These are phyloP conservation scores for Onygenales sp. DNA, from an alignment of 2,329 filamentous ascomycete species.

Conservation along the genomic window DNA sequence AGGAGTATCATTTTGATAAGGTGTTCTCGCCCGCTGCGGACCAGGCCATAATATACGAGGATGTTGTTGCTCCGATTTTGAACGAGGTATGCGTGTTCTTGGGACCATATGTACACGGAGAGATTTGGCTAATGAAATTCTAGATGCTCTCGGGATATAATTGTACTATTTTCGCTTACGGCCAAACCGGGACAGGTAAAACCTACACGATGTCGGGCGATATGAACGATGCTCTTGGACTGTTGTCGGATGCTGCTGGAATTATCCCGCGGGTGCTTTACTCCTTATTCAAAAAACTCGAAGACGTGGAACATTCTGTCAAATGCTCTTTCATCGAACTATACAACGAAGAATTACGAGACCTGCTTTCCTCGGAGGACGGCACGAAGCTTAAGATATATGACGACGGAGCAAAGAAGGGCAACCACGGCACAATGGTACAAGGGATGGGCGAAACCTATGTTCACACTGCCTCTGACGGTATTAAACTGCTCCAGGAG, in stretches of 20 bases:
- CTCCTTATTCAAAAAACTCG: conserved; percentile 75
- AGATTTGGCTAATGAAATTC: background rate
- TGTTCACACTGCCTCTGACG: conserved; percentile 73
- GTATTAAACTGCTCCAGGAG: conserved; percentile 77
- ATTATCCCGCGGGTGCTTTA: conserved; percentile 91
- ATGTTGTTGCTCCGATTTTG: conserved; percentile 85
- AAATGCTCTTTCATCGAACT: conserved; percentile 98
- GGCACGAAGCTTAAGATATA: conserved; percentile 85
- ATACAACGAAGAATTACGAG: conserved; percentile 94
- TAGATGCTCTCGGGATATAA: conserved; percentile 93
- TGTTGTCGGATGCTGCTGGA: conserved; percentile 82
- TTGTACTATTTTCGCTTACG: conserved; percentile 97
- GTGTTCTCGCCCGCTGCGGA: conserved; percentile 94
- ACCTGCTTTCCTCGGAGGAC: conserved; percentile 76
- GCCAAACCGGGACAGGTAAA: conserved; percentile 95
- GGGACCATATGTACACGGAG: no score
- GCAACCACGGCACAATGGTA: conserved; percentile 70
- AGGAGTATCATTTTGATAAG: conserved; percentile 93
- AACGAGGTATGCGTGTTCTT: conserved; percentile 60
- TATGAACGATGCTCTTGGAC: conserved; percentile 76
- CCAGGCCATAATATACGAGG: conserved; percentile 87
- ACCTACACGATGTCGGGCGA: conserved; percentile 99
- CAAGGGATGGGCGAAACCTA: conserved; percentile 97
- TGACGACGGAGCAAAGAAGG: conserved; percentile 68
- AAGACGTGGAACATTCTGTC: conserved; percentile 75